phyloP scores from a whole-genome alignment of 108 stramenopile genomes.

The Bacterosira constricta region DNA sequence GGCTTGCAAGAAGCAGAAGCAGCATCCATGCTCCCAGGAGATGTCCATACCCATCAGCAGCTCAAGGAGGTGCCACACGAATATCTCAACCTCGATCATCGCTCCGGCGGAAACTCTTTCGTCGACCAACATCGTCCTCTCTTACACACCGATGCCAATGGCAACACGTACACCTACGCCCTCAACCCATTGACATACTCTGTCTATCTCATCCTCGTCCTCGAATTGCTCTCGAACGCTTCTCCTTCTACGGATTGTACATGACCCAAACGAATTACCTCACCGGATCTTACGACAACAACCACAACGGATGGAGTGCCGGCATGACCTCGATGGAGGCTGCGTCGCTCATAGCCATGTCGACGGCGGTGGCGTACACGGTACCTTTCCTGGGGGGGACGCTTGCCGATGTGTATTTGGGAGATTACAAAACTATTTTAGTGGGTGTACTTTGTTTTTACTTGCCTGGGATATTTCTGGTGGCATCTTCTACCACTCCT shows the following conservation, averaged over 20 bases:
- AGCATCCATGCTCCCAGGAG: slow-evolving; percentile 18
- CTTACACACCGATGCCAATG: slow-evolving; percentile 23
- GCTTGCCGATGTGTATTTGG: slow-evolving; percentile 46
- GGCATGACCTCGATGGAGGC: slow-evolving; percentile 41
- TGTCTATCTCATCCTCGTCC: slow-evolving; percentile 46
- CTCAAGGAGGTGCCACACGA: slow-evolving; percentile 21
- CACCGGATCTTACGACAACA: slow-evolving; percentile 34
- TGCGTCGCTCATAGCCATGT: slow-evolving; percentile 28
- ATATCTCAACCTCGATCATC: slow-evolving; percentile 9
- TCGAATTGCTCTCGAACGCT: slow-evolving; percentile 52
- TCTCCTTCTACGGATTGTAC: slow-evolving; percentile 52
- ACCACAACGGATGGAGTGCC: slow-evolving; percentile 37
- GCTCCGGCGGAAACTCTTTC: background rate
- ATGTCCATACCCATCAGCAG: slow-evolving; percentile 19
- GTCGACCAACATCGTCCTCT: slow-evolving; percentile 19
- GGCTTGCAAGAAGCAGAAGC: background rate
- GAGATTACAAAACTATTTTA: slow-evolving; percentile 52
- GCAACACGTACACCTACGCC: slow-evolving; percentile 37
- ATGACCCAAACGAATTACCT: slow-evolving; percentile 51
- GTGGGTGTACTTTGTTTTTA: slow-evolving; percentile 34
- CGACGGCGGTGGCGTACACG: slow-evolving; percentile 53
- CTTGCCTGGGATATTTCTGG: slow-evolving; percentile 49
- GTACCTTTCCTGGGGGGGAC: slow-evolving; percentile 52
- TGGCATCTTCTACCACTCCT: slow-evolving; percentile 44
- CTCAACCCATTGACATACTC: slow-evolving; percentile 46